Evolutionary conservation across 106 monocot genomes (phyloP).

Genomic region (Acorus gramineus): DNA sequence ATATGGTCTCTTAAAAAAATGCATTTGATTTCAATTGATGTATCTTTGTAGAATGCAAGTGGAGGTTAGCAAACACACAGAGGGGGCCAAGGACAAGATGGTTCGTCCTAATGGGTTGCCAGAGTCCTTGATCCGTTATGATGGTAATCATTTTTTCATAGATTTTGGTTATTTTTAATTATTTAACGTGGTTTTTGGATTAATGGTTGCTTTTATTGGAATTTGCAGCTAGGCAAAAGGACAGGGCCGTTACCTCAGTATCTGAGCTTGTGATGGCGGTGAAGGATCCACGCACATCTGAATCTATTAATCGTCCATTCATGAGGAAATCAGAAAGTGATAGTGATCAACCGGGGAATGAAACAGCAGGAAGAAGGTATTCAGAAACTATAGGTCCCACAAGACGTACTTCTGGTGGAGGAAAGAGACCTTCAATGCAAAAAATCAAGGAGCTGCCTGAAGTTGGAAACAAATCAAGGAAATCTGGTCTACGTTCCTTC

Average conservation of each 20-base stretch:
- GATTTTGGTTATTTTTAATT: no score
- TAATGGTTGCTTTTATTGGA: neutral
- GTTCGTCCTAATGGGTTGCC: constrained; percentile 88
- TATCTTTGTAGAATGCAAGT: constrained; percentile 72
- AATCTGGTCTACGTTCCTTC: constrained; percentile 63
- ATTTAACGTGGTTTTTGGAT: no score
- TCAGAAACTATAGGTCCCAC: constrained; percentile 41
- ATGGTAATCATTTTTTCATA: constrained; percentile 32
- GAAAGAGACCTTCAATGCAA: constrained; percentile 61
- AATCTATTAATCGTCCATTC: constrained; percentile 38
- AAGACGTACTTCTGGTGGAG: constrained; percentile 48
- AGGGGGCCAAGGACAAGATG: constrained; percentile 75
- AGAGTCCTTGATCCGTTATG: constrained; percentile 90
- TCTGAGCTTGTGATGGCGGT: constrained; percentile 84
- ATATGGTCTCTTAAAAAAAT: no score
- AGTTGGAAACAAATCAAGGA: constrained; percentile 41
- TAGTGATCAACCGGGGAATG: constrained; percentile 8
- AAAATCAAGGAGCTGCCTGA: constrained; percentile 81
- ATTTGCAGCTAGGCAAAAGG: constrained; percentile 76
- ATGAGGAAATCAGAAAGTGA: constrained; percentile 56
- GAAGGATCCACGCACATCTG: constrained; percentile 55
- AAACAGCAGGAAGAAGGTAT: constrained; percentile 41
- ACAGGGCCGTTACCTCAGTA: constrained; percentile 65
- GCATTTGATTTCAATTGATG: neutral
- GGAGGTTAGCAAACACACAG: constrained; percentile 93